These are phyloP conservation scores for Cyberlindnera samutprakarnensis DNA, from an alignment of 805 yeast species.

Conservation along the genomic window DNA sequence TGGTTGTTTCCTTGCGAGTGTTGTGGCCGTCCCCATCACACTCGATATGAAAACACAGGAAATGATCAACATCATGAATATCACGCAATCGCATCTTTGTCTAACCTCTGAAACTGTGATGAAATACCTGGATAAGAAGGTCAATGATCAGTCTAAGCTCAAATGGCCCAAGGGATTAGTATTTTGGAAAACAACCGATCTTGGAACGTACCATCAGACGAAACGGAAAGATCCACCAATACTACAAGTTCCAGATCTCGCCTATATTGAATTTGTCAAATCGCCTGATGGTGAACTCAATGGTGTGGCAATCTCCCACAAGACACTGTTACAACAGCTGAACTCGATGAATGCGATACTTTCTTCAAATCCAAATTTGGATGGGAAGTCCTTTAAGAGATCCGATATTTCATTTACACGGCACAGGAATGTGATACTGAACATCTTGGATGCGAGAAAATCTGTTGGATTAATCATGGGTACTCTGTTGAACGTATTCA, in stretches of 20 bases:
- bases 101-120: slow-evolving; percentile 74
- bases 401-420: slow-evolving; percentile 41
- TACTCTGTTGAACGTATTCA: slow-evolving; percentile 67
- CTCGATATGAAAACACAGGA: slow-evolving; percentile 64
- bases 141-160: slow-evolving; percentile 39
- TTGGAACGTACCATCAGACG: slow-evolving; percentile 63
- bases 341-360: slow-evolving; percentile 61
- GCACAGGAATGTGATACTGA: slow-evolving; percentile 48
- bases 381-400: slow-evolving; percentile 39
- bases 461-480: slow-evolving; percentile 87
- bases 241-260: slow-evolving; percentile 70
- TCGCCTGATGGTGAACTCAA: slow-evolving; percentile 87
- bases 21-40: slow-evolving; percentile 89
- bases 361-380: slow-evolving; percentile 49
- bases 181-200: slow-evolving; percentile 80
- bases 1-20: slow-evolving; percentile 90
- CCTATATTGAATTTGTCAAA: slow-evolving; percentile 87
- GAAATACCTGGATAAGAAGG: slow-evolving; percentile 59
- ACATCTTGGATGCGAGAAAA: slow-evolving; percentile 61
- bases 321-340: slow-evolving; percentile 87
- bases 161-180: slow-evolving; percentile 69
- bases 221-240: slow-evolving; percentile 56
- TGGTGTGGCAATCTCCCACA: slow-evolving; percentile 90
- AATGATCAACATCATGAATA: slow-evolving; percentile 59
- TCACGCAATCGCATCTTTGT: slow-evolving; percentile 71